Conservation (phyloP, 306 rosid species). For the Vigna hirtella region DNA sequence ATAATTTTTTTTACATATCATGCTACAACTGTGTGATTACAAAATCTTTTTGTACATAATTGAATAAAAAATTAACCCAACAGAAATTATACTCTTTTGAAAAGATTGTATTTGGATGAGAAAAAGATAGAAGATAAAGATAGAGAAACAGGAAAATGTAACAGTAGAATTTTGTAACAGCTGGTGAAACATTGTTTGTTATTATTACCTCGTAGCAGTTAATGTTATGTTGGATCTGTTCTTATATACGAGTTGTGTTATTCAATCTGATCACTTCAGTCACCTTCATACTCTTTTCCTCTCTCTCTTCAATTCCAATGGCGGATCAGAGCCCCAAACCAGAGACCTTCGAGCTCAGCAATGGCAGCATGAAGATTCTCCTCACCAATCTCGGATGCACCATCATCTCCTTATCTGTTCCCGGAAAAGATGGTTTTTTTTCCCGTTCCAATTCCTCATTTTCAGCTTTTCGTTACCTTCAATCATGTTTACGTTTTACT, state of each 20-base stretch:
- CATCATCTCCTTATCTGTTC: conserved; percentile 84
- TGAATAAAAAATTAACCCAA: too few relatives aligned
- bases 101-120: too few relatives aligned
- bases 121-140: too few relatives aligned
- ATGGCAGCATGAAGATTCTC: conserved; percentile 74
- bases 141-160: too few relatives aligned
- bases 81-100: too few relatives aligned
- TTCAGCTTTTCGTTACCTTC: neutral
- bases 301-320: conserved; percentile 53
- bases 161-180: neutral
- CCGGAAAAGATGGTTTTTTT: conserved; percentile 74
- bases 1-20: too few relatives aligned
- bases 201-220: neutral
- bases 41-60: too few relatives aligned
- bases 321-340: conserved; percentile 73
- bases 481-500: neutral
- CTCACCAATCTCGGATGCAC: conserved; percentile 90
- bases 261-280: neutral
- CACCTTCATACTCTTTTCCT: neutral
- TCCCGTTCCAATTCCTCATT: neutral
- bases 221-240: too few relatives aligned
- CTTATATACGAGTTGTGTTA: neutral
- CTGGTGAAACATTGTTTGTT: neutral
- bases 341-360: conserved; percentile 85
- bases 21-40: too few relatives aligned